A percentile compares a stretch with the other conserved stretches of the same genome.
These are phyloP conservation scores for Guadua angustifolia DNA, from an alignment of 176 grass and related monocot species.

Conservation along the genomic window DNA sequence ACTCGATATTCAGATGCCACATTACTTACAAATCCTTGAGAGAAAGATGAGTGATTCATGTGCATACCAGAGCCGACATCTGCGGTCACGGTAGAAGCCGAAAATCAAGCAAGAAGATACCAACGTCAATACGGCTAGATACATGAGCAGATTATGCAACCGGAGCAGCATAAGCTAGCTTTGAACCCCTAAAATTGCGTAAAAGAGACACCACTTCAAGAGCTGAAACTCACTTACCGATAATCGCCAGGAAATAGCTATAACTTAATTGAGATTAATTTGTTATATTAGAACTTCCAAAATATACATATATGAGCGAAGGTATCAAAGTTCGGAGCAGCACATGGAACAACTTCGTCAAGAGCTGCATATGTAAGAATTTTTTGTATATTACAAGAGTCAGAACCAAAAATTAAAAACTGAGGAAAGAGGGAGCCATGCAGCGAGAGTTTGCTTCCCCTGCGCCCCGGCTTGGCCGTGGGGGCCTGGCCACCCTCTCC, in stretches of 20 bases:
- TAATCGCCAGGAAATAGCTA: background rate
- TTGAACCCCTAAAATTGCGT: slow-evolving; percentile 64
- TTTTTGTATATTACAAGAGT: too few relatives aligned
- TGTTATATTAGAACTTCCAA: too few relatives aligned
- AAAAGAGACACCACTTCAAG: slow-evolving; percentile 16
- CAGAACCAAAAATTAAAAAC: too few relatives aligned
- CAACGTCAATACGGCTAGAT: slow-evolving; percentile 85
- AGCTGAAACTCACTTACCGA: background rate
- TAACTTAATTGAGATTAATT: too few relatives aligned
- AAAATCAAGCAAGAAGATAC: slow-evolving; percentile 92
- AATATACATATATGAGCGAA: too few relatives aligned
- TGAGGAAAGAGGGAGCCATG: too few relatives aligned
- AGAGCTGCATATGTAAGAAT: too few relatives aligned
- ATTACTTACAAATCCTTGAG: slow-evolving; percentile 24
- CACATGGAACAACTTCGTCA: too few relatives aligned
- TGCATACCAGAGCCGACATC: slow-evolving; percentile 80
- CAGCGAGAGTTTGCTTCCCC: too few relatives aligned
- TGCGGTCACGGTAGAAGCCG: slow-evolving; percentile 78
- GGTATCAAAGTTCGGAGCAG: too few relatives aligned
- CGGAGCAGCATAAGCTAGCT: slow-evolving; percentile 91
- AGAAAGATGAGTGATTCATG: slow-evolving; percentile 18
- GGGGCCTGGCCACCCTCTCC: too few relatives aligned
- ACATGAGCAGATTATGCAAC: slow-evolving; percentile 91
- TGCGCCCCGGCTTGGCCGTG: too few relatives aligned
- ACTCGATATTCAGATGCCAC: slow-evolving; percentile 21